phyloP scores from a whole-genome alignment of 805 yeast species.

The Sugiyamaella smithiae region DNA sequence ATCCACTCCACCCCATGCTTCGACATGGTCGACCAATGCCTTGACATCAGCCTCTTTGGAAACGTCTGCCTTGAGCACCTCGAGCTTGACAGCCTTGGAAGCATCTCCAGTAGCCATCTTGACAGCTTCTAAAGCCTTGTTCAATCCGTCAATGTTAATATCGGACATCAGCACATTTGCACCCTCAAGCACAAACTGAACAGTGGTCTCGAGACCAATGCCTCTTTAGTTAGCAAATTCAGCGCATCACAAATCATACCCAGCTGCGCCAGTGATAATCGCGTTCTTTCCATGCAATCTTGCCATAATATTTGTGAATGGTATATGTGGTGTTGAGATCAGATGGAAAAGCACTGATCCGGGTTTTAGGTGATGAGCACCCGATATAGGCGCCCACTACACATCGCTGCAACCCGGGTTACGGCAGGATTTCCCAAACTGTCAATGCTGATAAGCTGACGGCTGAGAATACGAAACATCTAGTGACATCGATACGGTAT shows the following conservation, averaged over 20 bases:
- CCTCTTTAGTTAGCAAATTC: constrained; percentile 23
- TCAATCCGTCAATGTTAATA: constrained; percentile 42
- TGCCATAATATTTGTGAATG: constrained; percentile 19
- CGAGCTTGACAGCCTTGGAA: constrained; percentile 73
- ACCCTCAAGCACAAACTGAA: constrained; percentile 78
- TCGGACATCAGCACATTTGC: constrained; percentile 88
- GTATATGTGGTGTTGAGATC: too few relatives aligned
- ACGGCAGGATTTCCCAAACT: too few relatives aligned
- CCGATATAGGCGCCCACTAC: too few relatives aligned
- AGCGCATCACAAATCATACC: constrained; percentile 20
- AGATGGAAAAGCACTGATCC: too few relatives aligned
- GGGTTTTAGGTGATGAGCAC: too few relatives aligned
- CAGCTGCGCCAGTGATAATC: constrained; percentile 47
- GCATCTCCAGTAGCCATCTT: constrained; percentile 67
- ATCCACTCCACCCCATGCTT: constrained; percentile 75
- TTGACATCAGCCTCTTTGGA: constrained; percentile 34
- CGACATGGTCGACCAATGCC: constrained; percentile 48
- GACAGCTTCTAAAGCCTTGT: constrained; percentile 65
- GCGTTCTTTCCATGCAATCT: constrained; percentile 43
- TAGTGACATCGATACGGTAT: too few relatives aligned
- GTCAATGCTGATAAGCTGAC: too few relatives aligned
- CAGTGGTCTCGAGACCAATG: constrained; percentile 48
- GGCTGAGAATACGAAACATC: too few relatives aligned
- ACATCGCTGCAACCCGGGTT: too few relatives aligned
- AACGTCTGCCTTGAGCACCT: constrained; percentile 30